Base-by-base conservation (phyloP, 495 filamentous ascomycete genomes). In the Chaetomium fimeti region DNA sequence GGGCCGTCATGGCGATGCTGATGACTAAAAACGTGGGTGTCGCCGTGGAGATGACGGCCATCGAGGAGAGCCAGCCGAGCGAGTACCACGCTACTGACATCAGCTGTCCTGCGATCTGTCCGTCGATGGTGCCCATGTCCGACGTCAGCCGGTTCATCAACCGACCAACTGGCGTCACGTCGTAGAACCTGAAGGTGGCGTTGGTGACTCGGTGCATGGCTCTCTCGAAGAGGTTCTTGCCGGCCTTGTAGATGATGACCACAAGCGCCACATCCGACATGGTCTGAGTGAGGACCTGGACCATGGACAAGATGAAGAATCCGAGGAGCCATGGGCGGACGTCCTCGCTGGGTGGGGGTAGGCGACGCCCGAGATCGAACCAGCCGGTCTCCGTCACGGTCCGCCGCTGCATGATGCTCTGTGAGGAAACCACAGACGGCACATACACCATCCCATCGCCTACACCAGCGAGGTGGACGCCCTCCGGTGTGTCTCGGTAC, bases 91-190 rank as follows among this genome's bases (percentile, higher is more conserved):
- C 85, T 24, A 91, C 85, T 5, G 77, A 72, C 62, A 88, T 83
- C 64, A 93, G 87, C 65, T 89, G 85, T 24, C 78, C 71, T 61
- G 86, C 88, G 68, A 93, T 90, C 57, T 88, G 86, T 0, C 91
- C 90, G 72, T 96, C 91, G 11, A 93, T 77, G 18, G 88, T 90
- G 15, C 88, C 88, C 74, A 94, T 93, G 70, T 96, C 91, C 3
- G 88, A 89, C 0, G 90, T 93, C 60, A 96, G 76, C 20, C 91
- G 84, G 72, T 96, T 96, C 90, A 93, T 93, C 67, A 96, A 77
- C 25, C 90, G 83, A 0, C 91, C 91, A 22, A 92, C 84, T 0
- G 91, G 91, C 3, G 91, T 95, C 6, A 91, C 84, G 73, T 95
- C 91, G 78, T 92, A 92, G 74, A 91, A 95, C 42, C 90, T 86